A percentile compares a stretch with the other conserved stretches of the same genome.
Conservation (phyloP, 805 yeast genomes). For the Candida pseudofarinosa region DNA sequence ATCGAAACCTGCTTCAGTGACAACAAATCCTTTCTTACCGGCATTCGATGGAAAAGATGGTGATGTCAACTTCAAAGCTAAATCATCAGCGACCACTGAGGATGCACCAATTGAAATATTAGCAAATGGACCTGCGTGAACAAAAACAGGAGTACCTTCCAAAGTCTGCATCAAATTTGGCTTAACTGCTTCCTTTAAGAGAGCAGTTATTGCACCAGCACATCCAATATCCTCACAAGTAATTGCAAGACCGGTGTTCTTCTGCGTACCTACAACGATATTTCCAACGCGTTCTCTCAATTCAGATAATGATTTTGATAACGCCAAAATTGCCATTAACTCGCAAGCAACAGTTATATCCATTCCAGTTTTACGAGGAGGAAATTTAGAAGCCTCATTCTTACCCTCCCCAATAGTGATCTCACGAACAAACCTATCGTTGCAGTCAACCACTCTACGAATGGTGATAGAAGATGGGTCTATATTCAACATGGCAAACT, state of each 20-base stretch:
- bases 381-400: constrained; percentile 76
- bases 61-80: constrained; percentile 82
- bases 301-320: constrained; percentile 72
- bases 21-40: constrained; percentile 72
- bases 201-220: constrained; percentile 93
- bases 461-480: constrained; percentile 88
- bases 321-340: constrained; percentile 92
- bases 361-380: constrained; percentile 82
- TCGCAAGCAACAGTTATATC: constrained; percentile 96
- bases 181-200: constrained; percentile 92
- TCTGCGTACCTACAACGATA: constrained; percentile 83
- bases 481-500: constrained; percentile 80
- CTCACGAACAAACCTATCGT: constrained; percentile 87
- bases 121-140: constrained; percentile 98
- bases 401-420: constrained; percentile 89
- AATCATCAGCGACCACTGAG: constrained; percentile 87
- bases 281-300: constrained; percentile 84
- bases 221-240: constrained; percentile 94
- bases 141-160: constrained; percentile 96
- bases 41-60: constrained; percentile 41
- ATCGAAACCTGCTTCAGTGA: constrained; percentile 98
- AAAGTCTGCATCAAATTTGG: constrained; percentile 96
- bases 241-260: constrained; percentile 66
- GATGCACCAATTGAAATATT: constrained; percentile 96
- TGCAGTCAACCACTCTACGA: constrained; percentile 91